These are phyloP conservation scores for Linum trigynum DNA, from an alignment of 345 rosid genomes.

Conservation along the genomic window DNA sequence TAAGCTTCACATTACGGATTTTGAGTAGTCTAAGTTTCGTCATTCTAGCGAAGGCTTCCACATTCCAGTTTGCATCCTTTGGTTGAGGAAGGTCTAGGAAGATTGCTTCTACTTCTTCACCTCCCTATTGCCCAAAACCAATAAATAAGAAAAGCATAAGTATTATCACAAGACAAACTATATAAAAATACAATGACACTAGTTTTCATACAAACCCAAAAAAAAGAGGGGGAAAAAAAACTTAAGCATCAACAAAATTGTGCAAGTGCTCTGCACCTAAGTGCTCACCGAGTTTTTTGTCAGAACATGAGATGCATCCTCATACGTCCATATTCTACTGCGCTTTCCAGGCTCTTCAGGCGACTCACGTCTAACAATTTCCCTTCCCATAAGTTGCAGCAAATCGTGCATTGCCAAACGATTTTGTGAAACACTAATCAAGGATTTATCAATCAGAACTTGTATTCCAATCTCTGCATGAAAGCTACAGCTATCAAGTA, in stretches of 20 bases:
- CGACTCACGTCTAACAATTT: slow-evolving; percentile 4
- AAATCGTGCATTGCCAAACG: slow-evolving; percentile 3
- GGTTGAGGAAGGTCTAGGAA: not conserved
- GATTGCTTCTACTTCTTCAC: slow-evolving; percentile 7
- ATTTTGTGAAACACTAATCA: not conserved
- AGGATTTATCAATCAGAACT: slow-evolving; percentile 11
- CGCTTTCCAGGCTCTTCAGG: slow-evolving; percentile 5
- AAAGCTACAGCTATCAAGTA: slow-evolving; percentile 4
- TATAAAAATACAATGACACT: not conserved
- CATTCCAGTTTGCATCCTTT: not conserved
- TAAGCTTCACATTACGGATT: not conserved
- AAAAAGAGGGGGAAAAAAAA: not conserved
- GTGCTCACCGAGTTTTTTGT: slow-evolving; percentile 5
- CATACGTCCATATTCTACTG: slow-evolving; percentile 8
- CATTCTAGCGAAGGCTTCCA: slow-evolving; percentile 11
- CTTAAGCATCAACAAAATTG: too few species aligned
- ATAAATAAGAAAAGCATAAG: not conserved
- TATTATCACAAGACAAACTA: not conserved
- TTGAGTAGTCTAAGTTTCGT: slow-evolving; percentile 11
- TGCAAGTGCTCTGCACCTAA: too few species aligned
- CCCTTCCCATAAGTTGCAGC: slow-evolving; percentile 9
- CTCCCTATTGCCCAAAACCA: slow-evolving; percentile 2
- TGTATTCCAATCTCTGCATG: slow-evolving; percentile 6
- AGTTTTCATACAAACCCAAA: not conserved
- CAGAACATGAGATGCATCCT: slow-evolving; percentile 3